These are phyloP conservation scores for Pneumocystis murina DNA, from an alignment of 1,139 yeast species.

Conservation along the genomic window DNA sequence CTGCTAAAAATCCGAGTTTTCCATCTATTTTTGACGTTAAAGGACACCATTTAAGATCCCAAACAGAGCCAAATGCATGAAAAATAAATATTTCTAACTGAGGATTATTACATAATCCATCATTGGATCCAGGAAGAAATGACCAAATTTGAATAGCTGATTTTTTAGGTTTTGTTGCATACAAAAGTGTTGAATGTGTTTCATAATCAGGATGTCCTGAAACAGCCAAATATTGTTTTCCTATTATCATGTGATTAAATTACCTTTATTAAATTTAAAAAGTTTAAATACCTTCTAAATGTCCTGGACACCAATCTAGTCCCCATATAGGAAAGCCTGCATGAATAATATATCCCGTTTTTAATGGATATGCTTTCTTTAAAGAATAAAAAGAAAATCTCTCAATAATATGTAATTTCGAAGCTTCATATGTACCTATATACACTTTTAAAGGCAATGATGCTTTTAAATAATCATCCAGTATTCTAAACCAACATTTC, in stretches of 20 bases:
- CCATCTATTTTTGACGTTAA: neutral
- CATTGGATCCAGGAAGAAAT: neutral
- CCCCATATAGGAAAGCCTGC: neutral
- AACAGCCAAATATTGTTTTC: neutral
- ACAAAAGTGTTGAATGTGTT: neutral
- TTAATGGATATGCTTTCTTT: neutral
- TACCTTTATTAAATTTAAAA: neutral
- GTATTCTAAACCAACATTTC: neutral
- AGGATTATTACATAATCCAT: neutral
- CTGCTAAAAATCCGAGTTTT: constrained; percentile 4
- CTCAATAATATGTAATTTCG: neutral
- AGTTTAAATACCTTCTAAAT: neutral
- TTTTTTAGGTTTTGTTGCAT: neutral
- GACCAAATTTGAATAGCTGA: neutral
- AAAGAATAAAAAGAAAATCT: neutral
- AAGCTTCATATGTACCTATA: neutral
- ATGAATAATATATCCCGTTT: neutral
- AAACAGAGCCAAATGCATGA: constrained; percentile 3
- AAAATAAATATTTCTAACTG: neutral
- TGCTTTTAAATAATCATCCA: neutral
- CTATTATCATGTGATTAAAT: neutral
- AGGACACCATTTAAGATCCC: constrained; percentile 9
- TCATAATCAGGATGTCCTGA: neutral
- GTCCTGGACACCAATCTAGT: neutral
- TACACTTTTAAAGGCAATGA: neutral